Evolutionary conservation across 352 stramenopile genomes (phyloP).

Genomic region (Phytophthora fragariae): DNA sequence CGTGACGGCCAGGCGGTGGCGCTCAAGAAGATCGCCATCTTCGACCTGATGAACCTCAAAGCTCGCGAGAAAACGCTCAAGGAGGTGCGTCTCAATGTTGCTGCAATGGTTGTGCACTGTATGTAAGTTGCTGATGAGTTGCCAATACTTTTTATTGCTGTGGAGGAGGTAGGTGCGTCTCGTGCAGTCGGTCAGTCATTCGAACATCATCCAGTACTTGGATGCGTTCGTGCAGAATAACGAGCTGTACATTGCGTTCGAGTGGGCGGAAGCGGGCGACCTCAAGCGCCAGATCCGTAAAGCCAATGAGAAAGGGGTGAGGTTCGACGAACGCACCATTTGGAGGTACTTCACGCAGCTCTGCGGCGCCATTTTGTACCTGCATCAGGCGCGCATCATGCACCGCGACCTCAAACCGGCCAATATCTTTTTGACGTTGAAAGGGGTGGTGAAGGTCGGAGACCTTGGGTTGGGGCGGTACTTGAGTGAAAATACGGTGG

Average conservation of each 20-base stretch:
- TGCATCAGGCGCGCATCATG: slow-evolving; percentile 93
- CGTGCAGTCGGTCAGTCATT: slow-evolving; percentile 90
- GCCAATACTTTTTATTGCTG: slow-evolving; percentile 7
- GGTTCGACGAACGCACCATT: slow-evolving; percentile 93
- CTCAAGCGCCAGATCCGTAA: slow-evolving; percentile 94
- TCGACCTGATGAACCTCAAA: slow-evolving; percentile 92
- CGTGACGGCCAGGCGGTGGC: slow-evolving; percentile 81
- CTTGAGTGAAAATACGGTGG: slow-evolving; percentile 82
- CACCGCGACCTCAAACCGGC: slow-evolving; percentile 95
- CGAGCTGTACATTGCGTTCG: slow-evolving; percentile 94
- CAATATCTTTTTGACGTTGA: slow-evolving; percentile 94
- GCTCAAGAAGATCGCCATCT: slow-evolving; percentile 95
- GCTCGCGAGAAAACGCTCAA: slow-evolving; percentile 93
- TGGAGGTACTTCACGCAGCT: slow-evolving; percentile 96
- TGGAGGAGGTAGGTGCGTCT: slow-evolving; percentile 64
- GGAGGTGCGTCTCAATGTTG: slow-evolving; percentile 43
- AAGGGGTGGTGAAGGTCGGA: slow-evolving; percentile 92
- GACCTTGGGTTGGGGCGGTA: slow-evolving; percentile 81
- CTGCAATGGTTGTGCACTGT: slow-evolving; percentile 1
- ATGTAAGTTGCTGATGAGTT: not conserved
- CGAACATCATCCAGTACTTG: slow-evolving; percentile 93
- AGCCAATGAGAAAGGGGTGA: slow-evolving; percentile 80
- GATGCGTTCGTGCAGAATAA: slow-evolving; percentile 92
- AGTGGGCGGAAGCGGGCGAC: slow-evolving; percentile 94
- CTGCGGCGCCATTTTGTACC: slow-evolving; percentile 83